Evolutionary conservation across 2,329 filamentous ascomycete species (phyloP), one percentile per base, ranked within the genome.

Genomic region (Pezicula neosporulosa): DNA sequence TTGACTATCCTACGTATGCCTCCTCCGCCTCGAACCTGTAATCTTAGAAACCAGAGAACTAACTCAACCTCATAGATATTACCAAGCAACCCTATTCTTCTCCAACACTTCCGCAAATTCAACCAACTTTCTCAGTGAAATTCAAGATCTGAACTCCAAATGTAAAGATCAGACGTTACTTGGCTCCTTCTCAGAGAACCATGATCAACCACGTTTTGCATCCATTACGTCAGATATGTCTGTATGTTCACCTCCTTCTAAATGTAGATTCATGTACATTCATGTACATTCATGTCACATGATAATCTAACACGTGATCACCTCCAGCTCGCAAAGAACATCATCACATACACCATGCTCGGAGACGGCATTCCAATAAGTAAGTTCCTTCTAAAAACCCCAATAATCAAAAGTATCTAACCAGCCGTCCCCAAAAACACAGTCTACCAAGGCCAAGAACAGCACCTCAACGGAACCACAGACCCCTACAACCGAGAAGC

Each of bases 401-500:
- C 3, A n/a, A 10, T 4, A 10, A 16, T 12, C 2, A 3, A 28
- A 44, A n/a, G n/a, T n/a, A n/a, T 1, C 15, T 28, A 44, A 27
- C 21, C 19, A 16, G 24, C 7, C 24, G n/a, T 6, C 4, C 9
- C 33, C 27, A 13, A 33, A 6, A 9, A 27, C n/a, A 24, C 21
- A 44, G 53, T 78, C 39, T 80, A 80, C 56, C 68, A 77, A 54
- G 77, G 77, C n/a, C 75, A 79, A 62, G 77, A 80, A 61, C 77
- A 80, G 50, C 72, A 75, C 59, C 74, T 71, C 59, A 60, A 65
- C 8, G 72, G 72, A 15, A 55, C 49, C 4, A 55, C 35, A 13
- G 70, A 69, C 24, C 72, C 72, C 1, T 39, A 60, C 30, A 72
- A 75, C 55, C 72, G 73, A 4, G 73, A 76, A 59, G 72, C 72